These are phyloP conservation scores for Diplodia sapinea DNA, from an alignment of 2,329 filamentous ascomycete species.

Conservation along the genomic window DNA sequence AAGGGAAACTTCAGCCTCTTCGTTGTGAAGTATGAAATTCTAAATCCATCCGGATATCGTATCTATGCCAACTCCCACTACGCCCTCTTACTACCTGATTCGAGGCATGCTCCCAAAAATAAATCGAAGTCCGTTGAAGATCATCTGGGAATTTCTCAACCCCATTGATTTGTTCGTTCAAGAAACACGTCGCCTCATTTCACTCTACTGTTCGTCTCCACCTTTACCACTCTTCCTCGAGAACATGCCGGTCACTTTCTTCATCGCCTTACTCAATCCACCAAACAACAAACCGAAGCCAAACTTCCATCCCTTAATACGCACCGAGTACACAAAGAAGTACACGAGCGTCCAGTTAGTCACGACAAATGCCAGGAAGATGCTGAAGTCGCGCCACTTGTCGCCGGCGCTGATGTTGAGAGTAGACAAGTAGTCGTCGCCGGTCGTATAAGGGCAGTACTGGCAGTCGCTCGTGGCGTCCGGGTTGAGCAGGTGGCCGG, in stretches of 20 bases:
- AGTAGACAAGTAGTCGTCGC: slow-evolving; percentile 68
- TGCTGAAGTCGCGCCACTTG: slow-evolving; percentile 76
- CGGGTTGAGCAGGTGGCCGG: slow-evolving; percentile 69
- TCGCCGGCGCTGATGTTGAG: slow-evolving; percentile 62
- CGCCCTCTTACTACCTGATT: no score
- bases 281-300: slow-evolving; percentile 67
- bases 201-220: background rate
- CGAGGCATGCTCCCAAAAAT: no score
- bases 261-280: slow-evolving; percentile 46
- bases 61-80: no score
- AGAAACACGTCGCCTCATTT: no score
- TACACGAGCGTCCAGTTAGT: slow-evolving; percentile 76
- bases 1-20: no score
- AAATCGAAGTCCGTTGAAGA: no score
- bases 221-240: background rate
- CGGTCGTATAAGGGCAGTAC: slow-evolving; percentile 72
- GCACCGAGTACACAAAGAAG: slow-evolving; percentile 77
- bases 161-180: no score
- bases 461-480: slow-evolving; percentile 65
- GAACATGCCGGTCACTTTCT: slow-evolving; percentile 7
- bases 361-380: slow-evolving; percentile 73
- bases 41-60: no score
- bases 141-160: no score
- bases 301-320: slow-evolving; percentile 73
- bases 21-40: no score